Conservation (phyloP, 768 basidiomycete species). For the Xerocomellus dryophilus region DNA sequence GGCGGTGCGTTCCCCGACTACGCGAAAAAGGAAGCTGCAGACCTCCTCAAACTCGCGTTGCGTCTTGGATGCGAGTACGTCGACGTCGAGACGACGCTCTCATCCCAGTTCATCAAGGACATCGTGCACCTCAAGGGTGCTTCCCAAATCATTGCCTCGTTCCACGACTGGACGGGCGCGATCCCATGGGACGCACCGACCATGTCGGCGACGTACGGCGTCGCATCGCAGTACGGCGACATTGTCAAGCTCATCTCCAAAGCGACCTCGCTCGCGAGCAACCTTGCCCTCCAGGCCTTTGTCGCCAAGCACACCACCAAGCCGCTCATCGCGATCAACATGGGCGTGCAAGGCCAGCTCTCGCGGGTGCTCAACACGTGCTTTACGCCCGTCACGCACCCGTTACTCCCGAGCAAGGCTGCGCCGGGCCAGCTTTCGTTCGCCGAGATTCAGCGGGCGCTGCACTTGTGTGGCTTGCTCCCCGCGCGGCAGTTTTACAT, state of each 20-base stretch:
- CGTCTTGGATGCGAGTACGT: constrained; percentile 88
- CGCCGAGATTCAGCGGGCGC: constrained; percentile 76
- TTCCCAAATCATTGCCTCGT: constrained; percentile 86
- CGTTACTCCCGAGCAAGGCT: constrained; percentile 77
- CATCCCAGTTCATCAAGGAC: constrained; percentile 56
- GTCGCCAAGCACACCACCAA: constrained; percentile 56
- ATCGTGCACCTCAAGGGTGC: constrained; percentile 61
- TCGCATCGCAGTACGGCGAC: constrained; percentile 71
- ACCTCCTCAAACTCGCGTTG: constrained; percentile 74
- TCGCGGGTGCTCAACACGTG: constrained; percentile 84
- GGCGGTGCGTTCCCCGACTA: constrained; percentile 90
- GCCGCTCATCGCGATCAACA: constrained; percentile 93
- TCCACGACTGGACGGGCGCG: constrained; percentile 90
- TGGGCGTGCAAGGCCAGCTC: constrained; percentile 85
- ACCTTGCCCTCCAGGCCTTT: constrained; percentile 76
- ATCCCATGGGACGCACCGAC: constrained; percentile 74
- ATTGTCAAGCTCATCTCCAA: constrained; percentile 92
- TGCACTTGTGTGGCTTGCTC: constrained; percentile 77
- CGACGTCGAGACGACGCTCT: constrained; percentile 83
- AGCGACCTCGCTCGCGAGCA: constrained; percentile 71
- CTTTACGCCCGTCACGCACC: constrained; percentile 89
- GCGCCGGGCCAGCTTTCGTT: constrained; percentile 94
- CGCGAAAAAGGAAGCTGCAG: constrained; percentile 65
- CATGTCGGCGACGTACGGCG: constrained; percentile 66
- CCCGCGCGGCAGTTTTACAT: constrained; percentile 77